Evolutionary conservation across 2,329 filamentous ascomycete species (phyloP), one percentile per base, ranked within the genome.

Genomic region (Rhynchosporium agropyri): DNA sequence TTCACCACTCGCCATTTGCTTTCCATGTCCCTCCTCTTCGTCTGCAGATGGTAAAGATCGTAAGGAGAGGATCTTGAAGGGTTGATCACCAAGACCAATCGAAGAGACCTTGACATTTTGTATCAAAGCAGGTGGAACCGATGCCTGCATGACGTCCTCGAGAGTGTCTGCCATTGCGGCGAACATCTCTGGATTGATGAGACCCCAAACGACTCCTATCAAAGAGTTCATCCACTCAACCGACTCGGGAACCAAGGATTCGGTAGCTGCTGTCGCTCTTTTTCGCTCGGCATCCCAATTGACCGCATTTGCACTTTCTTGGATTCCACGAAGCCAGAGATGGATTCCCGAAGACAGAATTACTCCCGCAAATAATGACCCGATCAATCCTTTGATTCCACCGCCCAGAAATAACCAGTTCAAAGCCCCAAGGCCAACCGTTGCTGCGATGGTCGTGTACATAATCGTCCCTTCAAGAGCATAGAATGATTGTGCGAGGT

Each of bases 101-200:
- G 66, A 68, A 4, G 66, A 66, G 1, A 68, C 66, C 3, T 60
- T 56, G 13, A 68, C 66, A 7, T 68, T 68, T 26, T 68, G 66
- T 20, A 68, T 66, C 33, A 68, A 49, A 4, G 66, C 59, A 15
- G 64, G 66, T 13, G 66, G 66, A 45, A 68, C 66, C 3, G 66
- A 68, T 58, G 66, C 66, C 48, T 68, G 66, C 66, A 68, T 68
- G n/a, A 68, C 66, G 54, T 68, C 66, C 28, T 68, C 66, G n/a
- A 68, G 60, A 4, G 66, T 68, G 38, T 68, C 66, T 51, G 64
- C 64, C 55, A 68, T 53, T n/a, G 66, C 56, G n/a, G 63, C 66
- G 53, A 68, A 68, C 66, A 68, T 68, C 20, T 68, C 66, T 3
- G 66, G 66, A 15, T 68, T 68, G 40, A 68, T 68, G 54, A 68